These are phyloP conservation scores for Corchorus olitorius DNA, from an alignment of 345 rosid species.

Conservation along the genomic window DNA sequence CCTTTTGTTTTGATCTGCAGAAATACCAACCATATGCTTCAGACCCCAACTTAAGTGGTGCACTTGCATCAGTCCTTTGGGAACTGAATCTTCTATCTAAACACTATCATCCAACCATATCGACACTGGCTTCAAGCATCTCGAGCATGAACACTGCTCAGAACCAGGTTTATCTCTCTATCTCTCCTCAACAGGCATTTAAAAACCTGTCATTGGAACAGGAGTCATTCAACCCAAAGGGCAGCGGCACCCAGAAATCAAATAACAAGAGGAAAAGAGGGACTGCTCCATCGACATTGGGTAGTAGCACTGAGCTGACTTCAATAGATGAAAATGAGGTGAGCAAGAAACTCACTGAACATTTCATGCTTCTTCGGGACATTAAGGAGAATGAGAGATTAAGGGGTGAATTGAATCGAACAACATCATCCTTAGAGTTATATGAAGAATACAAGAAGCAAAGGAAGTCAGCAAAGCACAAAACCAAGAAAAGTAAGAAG, in stretches of 20 bases:
- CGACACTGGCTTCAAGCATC: constrained; percentile 57
- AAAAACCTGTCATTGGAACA: constrained; percentile 51
- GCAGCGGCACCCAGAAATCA: constrained; percentile 33
- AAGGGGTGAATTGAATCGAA: constrained; percentile 43
- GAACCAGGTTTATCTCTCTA: constrained; percentile 54
- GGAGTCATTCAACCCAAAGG: constrained; percentile 54
- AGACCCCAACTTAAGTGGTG: constrained; percentile 92
- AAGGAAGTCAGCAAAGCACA: constrained; percentile 32
- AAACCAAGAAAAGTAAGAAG: constrained; percentile 24
- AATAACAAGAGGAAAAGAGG: constrained; percentile 63
- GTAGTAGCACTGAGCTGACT: constrained; percentile 13
- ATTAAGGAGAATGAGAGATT: constrained; percentile 65
- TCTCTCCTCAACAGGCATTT: constrained; percentile 81
- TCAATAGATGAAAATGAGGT: constrained; percentile 49
- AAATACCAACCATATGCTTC: constrained; percentile 79
- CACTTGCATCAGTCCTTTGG: constrained; percentile 93
- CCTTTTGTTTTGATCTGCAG: constrained; percentile 39
- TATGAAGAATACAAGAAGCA: constrained; percentile 54
- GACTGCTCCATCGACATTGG: constrained; percentile 19
- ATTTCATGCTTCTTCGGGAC: constrained; percentile 49
- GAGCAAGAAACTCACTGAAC: constrained; percentile 53
- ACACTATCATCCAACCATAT: constrained; percentile 80
- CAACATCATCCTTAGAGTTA: constrained; percentile 37
- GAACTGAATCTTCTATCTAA: constrained; percentile 77
- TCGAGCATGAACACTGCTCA: constrained; percentile 60